Base-by-base conservation (phyloP, 75 land plant genomes). In the Pseudotsuga menziesii region DNA sequence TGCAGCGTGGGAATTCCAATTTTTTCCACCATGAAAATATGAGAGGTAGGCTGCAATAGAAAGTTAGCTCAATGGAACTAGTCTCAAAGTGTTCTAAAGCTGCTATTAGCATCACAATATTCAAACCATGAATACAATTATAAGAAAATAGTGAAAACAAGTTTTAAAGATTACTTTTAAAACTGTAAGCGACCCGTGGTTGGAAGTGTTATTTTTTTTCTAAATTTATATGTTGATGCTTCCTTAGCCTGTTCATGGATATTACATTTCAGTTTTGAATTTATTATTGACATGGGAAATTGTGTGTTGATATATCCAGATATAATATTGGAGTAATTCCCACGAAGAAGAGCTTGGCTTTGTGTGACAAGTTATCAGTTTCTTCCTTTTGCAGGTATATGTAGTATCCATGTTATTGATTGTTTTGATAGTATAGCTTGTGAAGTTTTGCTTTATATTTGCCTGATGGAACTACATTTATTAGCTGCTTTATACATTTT, bases 271-370 rank as follows among this genome's bases (percentile, higher is more conserved):
- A 54, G 13, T 58, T 23, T 59, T 35, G 29, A 36, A 61, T 72
- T 44, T 44, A 44, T 5, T 44, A 5, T 44, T 44, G 48, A 44
- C 17, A 36, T 23, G 73, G 0, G 5, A 16, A 56, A 36, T 13
- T 12, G 6, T 73, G 72, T 15, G 17, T 36, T 78, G 22, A 23
- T 23, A 4, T 41, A 61, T 78, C 11, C 84, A 94, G 96, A 55
- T 91, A 91, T 67, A 91, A 91, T 77, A 89, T 91, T 82, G 98
- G 98, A 36, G 96, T 93, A 4, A 91, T 91, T 48, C 86, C 96
- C 71, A 83, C 88, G 71, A 83, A 84, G 69, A 94, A 93, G 77
- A 91, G 92, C 81, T 81, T 95, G 89, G 83, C 88, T 41, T 70
- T 89, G 71, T 93, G 96, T 70, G 93, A 91, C 52, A 87, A 78